Evolutionary conservation across 2,329 filamentous ascomycete species (phyloP).

Genomic region (Colletotrichum filicis): DNA sequence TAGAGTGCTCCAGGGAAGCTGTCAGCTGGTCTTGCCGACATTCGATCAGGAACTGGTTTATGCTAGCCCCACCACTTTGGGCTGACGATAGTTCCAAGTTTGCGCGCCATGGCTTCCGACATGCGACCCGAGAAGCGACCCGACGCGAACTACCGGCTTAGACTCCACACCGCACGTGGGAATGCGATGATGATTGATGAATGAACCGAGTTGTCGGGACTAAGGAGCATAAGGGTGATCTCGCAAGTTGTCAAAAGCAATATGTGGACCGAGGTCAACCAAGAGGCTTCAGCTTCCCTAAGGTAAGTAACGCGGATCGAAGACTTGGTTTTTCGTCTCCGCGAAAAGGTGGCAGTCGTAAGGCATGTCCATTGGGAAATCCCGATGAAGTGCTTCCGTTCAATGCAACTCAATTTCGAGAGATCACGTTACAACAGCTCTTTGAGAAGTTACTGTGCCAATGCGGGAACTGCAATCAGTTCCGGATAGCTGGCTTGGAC

Average conservation of each 20-base stretch:
- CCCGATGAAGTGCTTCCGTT: not conserved
- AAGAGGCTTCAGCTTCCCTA: not conserved
- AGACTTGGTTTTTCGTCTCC: not conserved
- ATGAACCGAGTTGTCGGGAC: not conserved
- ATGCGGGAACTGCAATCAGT: not conserved
- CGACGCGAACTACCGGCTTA: constrained; percentile 9
- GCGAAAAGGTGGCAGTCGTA: no score
- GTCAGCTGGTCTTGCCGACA: constrained; percentile 7
- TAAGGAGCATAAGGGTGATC: not conserved
- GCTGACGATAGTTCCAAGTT: not conserved
- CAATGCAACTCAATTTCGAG: no score
- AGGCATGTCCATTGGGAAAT: not conserved
- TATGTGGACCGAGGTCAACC: not conserved
- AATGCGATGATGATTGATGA: not conserved
- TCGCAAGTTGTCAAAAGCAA: not conserved
- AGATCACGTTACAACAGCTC: no score
- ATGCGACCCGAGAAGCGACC: constrained; percentile 33
- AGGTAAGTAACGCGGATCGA: no score
- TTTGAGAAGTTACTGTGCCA: not conserved
- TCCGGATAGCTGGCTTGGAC: not conserved
- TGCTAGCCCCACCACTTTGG: constrained; percentile 4
- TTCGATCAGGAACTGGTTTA: constrained; percentile 6
- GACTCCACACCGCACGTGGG: constrained; percentile 24
- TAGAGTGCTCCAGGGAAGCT: not conserved
- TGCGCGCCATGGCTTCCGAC: constrained; percentile 13